Evolutionary conservation across 2,329 filamentous ascomycete species (phyloP).

Genomic region (Clonostachys byssicola): DNA sequence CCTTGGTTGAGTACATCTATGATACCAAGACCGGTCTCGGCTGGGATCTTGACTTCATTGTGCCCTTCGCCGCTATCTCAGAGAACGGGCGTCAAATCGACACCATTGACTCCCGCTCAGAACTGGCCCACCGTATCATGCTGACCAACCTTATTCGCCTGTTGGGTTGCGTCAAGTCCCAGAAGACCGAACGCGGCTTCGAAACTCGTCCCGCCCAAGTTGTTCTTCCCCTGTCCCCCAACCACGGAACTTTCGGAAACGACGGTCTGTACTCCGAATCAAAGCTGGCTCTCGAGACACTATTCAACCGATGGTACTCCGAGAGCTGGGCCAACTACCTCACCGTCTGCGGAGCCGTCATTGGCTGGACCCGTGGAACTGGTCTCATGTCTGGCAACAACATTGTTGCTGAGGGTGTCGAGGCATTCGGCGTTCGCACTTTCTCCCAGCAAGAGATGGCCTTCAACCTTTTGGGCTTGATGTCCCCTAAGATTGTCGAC

Average conservation of each 20-base stretch:
- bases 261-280: slow-evolving; percentile 98
- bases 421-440: slow-evolving; percentile 93
- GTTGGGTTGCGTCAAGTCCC: slow-evolving; percentile 82
- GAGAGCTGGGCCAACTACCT: slow-evolving; percentile 98
- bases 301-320: slow-evolving; percentile 98
- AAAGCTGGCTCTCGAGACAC: slow-evolving; percentile 91
- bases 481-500: slow-evolving; percentile 91
- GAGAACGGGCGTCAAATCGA: slow-evolving; percentile 98
- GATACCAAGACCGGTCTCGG: slow-evolving; percentile 93
- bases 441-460: slow-evolving; percentile 99
- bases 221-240: slow-evolving; percentile 91
- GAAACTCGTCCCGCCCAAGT: slow-evolving; percentile 96
- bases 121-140: slow-evolving; percentile 98
- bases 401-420: slow-evolving; percentile 92
- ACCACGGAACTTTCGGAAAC: slow-evolving; percentile 97
- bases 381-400: slow-evolving; percentile 98
- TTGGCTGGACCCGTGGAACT: slow-evolving; percentile 98
- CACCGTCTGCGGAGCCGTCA: slow-evolving; percentile 96
- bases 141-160: slow-evolving; percentile 93
- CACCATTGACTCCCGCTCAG: slow-evolving; percentile 92
- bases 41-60: slow-evolving; percentile 95
- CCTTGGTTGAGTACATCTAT: slow-evolving; percentile 92
- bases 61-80: slow-evolving; percentile 95
- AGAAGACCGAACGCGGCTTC: slow-evolving; percentile 84
- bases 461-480: slow-evolving; percentile 93